phyloP scores from a whole-genome alignment of 306 rosid species.

The Phaseolus lunatus region DNA sequence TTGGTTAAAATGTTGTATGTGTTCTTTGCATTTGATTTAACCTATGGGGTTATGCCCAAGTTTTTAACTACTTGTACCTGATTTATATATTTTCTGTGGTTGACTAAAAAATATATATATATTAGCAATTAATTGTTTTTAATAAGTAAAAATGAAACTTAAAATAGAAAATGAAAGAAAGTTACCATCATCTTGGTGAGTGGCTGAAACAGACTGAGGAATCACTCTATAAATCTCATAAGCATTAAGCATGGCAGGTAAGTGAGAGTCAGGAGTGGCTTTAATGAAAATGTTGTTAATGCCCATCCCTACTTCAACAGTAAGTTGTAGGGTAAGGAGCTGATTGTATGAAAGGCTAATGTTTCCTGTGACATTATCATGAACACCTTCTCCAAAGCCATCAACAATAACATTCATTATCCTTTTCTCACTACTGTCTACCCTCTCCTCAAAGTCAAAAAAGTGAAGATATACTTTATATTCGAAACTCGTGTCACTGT shows the following conservation, averaged over 20 bases:
- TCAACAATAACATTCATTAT: background rate
- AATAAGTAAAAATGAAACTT: too few relatives aligned
- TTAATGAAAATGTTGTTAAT: background rate
- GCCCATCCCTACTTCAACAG: background rate
- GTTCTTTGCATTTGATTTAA: too few relatives aligned
- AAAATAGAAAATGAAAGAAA: background rate
- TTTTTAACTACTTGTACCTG: too few relatives aligned
- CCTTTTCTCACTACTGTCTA: background rate
- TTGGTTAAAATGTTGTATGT: too few relatives aligned
- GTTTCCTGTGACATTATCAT: background rate
- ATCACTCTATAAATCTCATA: conserved; percentile 8
- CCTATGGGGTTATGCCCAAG: too few relatives aligned
- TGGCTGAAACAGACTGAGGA: conserved; percentile 5
- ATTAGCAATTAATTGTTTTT: too few relatives aligned
- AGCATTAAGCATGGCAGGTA: conserved; percentile 35
- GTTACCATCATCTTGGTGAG: conserved; percentile 17
- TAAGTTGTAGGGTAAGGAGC: background rate
- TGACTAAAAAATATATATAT: too few relatives aligned
- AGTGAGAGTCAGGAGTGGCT: background rate
- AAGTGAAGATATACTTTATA: conserved; percentile 31
- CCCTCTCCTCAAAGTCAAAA: background rate
- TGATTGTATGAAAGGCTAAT: background rate
- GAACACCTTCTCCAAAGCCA: background rate
- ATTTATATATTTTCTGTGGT: too few relatives aligned
- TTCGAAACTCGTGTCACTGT: background rate